Evolutionary conservation across 352 stramenopile species (phyloP), one percentile per base, ranked within the genome.

Genomic region (Phytophthora ramorum): DNA sequence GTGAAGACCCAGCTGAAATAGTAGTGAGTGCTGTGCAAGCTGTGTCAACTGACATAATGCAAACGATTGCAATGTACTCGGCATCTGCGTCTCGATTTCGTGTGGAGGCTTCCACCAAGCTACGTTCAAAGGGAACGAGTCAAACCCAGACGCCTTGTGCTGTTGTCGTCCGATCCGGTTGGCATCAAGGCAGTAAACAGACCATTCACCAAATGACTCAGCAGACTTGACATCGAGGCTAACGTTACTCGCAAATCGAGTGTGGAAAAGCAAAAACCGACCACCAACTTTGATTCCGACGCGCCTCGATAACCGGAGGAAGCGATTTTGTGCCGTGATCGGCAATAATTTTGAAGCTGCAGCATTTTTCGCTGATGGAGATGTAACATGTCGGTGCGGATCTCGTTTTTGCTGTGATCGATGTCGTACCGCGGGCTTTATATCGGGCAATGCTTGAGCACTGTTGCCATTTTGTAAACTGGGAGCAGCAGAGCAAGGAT

Each of bases 1-100:
- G 20, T 71, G 57, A n/a, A 69, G 44, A 4, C 63, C 69, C 6
- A 83, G 26, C 40, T 83, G 77, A 14, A 82, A 40, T 28, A 82
- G 49, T 0, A 78, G 35, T 6, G 58, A 57, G 6, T 52, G 41
- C 19, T 76, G 50, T 0, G 75, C 69, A 10, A 50, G 8, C n/a
- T 37, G 55, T 26, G 69, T 46, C 19, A 65, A 43, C 4, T 47
- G 19, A 26, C 7, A 37, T 7, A 78, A 14, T 13, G 16, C 7
- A 17, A 54, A 2, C 32, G 35, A n/a, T 7, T 44, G 22, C 16
- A 19, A 1, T 7, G 12, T 8, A 8, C 0, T 16, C 19, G 45
- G 16, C 5, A 13, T 8, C 7, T n/a, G 3, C 5, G 47, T 28
- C 9, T 63, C 28, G 19, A 79, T 60, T 16, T 34, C 20, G 30